Percentiles rank a stretch among this genome's conserved stretches.
phyloP scores from a whole-genome alignment of 179 eudicot genomes.

The Beta corolliflora region DNA sequence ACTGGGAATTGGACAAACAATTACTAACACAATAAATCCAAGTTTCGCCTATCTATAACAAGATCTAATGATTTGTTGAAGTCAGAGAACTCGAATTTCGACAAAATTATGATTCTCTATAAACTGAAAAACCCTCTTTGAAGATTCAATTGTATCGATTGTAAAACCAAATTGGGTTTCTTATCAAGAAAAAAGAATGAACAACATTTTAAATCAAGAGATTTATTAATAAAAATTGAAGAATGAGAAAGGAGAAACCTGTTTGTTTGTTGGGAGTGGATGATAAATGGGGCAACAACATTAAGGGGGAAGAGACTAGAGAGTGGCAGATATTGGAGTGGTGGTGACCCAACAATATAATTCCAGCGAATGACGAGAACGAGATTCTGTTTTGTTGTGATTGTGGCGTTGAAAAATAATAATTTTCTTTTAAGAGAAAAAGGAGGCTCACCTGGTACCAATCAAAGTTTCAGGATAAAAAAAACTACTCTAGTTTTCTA shows the following conservation, averaged over 20 bases:
- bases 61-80: not conserved
- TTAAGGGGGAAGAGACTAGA: not conserved
- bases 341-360: not conserved
- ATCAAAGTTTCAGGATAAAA: no score
- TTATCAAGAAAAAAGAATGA: not conserved
- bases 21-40: no score
- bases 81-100: not conserved
- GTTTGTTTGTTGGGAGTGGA: not conserved
- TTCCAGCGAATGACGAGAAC: not conserved
- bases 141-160: not conserved
- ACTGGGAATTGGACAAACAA: no score
- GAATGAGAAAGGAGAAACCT: not conserved
- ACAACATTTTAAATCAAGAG: no score
- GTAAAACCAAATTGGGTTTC: not conserved
- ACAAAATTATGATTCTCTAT: no score
- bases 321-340: slow-evolving; percentile 3
- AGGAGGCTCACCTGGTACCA: no score
- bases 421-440: no score
- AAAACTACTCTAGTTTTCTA: no score
- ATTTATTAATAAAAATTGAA: not conserved
- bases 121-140: not conserved
- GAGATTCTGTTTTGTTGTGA: no score
- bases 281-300: not conserved
- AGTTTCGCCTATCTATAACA: no score
- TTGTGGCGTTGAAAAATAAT: no score